Evolutionary conservation across 495 filamentous ascomycete genomes (phyloP).

Genomic region (Diplogelasinospora grovesii): DNA sequence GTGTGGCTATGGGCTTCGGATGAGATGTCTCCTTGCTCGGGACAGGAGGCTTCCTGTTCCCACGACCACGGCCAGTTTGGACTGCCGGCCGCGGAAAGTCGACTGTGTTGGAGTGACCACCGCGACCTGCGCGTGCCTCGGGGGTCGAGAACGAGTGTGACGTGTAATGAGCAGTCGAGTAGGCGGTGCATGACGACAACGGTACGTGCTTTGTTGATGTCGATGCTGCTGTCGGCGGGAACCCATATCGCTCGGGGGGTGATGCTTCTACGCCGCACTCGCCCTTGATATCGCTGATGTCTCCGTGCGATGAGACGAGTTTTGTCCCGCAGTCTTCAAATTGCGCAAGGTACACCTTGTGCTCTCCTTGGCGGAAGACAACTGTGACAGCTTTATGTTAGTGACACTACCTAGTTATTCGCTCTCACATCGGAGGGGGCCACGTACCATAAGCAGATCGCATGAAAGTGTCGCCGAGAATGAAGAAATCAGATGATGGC

Average conservation of each 20-base stretch:
- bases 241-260: background rate
- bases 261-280: constrained; percentile 9
- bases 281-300: constrained; percentile 5
- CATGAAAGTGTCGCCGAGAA: constrained; percentile 78
- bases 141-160: too few relatives aligned
- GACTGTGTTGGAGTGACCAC: background rate
- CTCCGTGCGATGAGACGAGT: constrained; percentile 14
- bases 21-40: too few relatives aligned
- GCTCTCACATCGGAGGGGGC: background rate
- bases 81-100: constrained; percentile 7
- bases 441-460: constrained; percentile 62
- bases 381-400: constrained; percentile 2
- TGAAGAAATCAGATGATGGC: constrained; percentile 26
- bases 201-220: background rate
- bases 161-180: constrained; percentile 8
- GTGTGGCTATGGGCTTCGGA: too few relatives aligned
- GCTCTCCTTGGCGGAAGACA: constrained; percentile 18
- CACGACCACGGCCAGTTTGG: constrained; percentile 2
- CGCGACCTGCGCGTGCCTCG: too few relatives aligned
- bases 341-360: constrained; percentile 19
- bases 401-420: background rate
- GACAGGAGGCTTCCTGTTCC: too few relatives aligned
- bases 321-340: constrained; percentile 16
- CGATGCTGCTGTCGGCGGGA: background rate
- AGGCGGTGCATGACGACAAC: constrained; percentile 1